A percentile compares a stretch with the other conserved stretches of the same genome.
These are phyloP conservation scores for Przewalskia tangutica DNA, from an alignment of 257 asterid genomes.

Conservation along the genomic window DNA sequence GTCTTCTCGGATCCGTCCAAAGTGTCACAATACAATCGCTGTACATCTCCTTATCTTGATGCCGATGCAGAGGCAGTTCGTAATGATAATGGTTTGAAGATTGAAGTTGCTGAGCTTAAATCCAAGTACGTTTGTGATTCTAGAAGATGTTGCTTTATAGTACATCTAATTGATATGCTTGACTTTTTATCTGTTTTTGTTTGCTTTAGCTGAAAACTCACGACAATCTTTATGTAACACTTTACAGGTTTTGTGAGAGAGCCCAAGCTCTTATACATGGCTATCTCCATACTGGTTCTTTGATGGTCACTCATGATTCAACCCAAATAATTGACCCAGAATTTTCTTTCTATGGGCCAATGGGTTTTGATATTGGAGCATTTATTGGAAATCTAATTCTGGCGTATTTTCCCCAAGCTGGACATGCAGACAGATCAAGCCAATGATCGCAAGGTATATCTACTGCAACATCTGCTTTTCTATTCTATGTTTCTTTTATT, in stretches of 20 bases:
- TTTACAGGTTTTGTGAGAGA: slow-evolving; percentile 84
- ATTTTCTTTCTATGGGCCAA: slow-evolving; percentile 84
- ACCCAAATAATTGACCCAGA: slow-evolving; percentile 96
- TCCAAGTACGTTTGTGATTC: slow-evolving; percentile 43
- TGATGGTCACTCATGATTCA: slow-evolving; percentile 76
- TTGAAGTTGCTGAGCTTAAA: slow-evolving; percentile 85
- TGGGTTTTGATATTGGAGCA: slow-evolving; percentile 96
- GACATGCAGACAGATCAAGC: slow-evolving; percentile 54
- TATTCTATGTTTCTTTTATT: neutral
- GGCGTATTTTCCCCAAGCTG: slow-evolving; percentile 93
- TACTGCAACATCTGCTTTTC: neutral
- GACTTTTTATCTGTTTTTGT: slow-evolving; percentile 15
- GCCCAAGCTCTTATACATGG: slow-evolving; percentile 94
- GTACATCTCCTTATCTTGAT: slow-evolving; percentile 90
- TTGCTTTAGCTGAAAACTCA: neutral
- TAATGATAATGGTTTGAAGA: slow-evolving; percentile 62
- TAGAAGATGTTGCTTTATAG: neutral
- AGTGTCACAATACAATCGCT: slow-evolving; percentile 65
- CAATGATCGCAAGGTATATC: slow-evolving; percentile 60
- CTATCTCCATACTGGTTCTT: slow-evolving; percentile 91
- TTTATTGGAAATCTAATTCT: slow-evolving; percentile 76
- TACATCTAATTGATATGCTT: neutral
- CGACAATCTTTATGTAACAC: neutral
- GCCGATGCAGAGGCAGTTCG: slow-evolving; percentile 78
- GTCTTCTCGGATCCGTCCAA: slow-evolving; percentile 92